These are phyloP conservation scores for Irpex sp. DNA, from an alignment of 1,284 basidiomycete genomes.

Conservation along the genomic window DNA sequence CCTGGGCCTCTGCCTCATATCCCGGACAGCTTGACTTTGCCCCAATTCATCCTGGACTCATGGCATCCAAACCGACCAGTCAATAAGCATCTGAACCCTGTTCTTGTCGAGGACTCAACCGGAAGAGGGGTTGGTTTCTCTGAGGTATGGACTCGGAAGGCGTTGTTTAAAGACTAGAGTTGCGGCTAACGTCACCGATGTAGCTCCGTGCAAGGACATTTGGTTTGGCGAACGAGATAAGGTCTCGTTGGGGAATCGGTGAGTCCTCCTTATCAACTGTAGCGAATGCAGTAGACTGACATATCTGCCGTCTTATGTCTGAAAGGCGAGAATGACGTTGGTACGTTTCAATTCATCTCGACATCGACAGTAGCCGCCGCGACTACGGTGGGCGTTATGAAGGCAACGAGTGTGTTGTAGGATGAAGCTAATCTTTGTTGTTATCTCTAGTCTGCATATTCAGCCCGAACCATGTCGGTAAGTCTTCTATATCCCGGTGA, in stretches of 20 bases:
- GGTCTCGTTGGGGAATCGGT: slow-evolving; percentile 40
- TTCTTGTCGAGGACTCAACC: slow-evolving; percentile 63
- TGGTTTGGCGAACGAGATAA: slow-evolving; percentile 59
- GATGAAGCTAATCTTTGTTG: not conserved
- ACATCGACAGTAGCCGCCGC: no score
- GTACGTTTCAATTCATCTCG: slow-evolving; percentile 32
- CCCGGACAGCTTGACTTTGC: slow-evolving; percentile 65
- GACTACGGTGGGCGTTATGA: not conserved
- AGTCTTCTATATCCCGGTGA: slow-evolving; percentile 31
- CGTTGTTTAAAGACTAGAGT: not conserved
- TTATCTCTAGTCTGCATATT: slow-evolving; percentile 52
- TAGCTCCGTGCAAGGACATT: slow-evolving; percentile 45
- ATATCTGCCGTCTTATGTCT: not conserved
- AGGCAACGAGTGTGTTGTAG: not conserved
- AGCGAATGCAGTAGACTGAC: not conserved
- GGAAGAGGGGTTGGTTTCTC: slow-evolving; percentile 44
- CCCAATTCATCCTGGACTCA: slow-evolving; percentile 67
- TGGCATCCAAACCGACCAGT: slow-evolving; percentile 46
- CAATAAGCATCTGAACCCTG: slow-evolving; percentile 26
- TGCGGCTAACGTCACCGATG: not conserved
- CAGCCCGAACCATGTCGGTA: slow-evolving; percentile 53
- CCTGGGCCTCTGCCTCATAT: slow-evolving; percentile 39
- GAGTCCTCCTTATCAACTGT: slow-evolving; percentile 7
- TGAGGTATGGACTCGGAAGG: slow-evolving; percentile 37
- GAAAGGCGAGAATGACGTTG: slow-evolving; percentile 30